Base-by-base conservation (phyloP, 2,329 filamentous ascomycete genomes). In the Elsinoe ampelina region DNA sequence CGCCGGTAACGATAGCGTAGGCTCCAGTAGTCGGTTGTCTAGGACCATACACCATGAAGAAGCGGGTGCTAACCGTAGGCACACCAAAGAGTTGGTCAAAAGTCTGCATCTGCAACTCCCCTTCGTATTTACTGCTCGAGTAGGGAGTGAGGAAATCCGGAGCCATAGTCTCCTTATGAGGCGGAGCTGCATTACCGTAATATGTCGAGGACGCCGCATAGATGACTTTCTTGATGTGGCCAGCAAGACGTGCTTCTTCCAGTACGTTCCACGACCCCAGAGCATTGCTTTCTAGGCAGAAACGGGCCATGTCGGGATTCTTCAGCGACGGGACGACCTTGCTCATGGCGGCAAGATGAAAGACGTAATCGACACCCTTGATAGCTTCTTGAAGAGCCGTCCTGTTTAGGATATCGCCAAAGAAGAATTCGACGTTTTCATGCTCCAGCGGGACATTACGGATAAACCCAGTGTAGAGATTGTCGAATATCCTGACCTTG, bases 401-500 rank as follows among this genome's bases (percentile, higher is more conserved):
- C 41, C 41, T 45, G 19, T 45, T 20, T 8, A 45, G 19, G 19
- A 45, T 45, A 15, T 45, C 41, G 20, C 41, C 41, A 45, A 22
- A 45, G 19, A 45, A 45, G 41, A 45, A 45, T 7, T 45, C 41
- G 41, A 45, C 41, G 11, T 45, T 45, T n/a, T 45, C 41, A 26
- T 45, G 41, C 19, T 26, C 41, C 17, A 45, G 19, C 2, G 41
- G 41, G 12, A 45, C 41, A 7, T 45, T 45, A 6, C 41, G 41
- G 19, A 45, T 45, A n/a, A 45, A 45, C 10, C 41, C 41, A 11
- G 41, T 45, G 13, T 45, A 45, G 10, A 45, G 17, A n/a, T 45
- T 45, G 41, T 45, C 41, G n/a, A 45, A 45, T 19, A 45, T 45
- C 10, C 41, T 45, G 4, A 69, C 66, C 19, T 63, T 60, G 58